A percentile compares a stretch with the other conserved stretches of the same genome.
These are phyloP conservation scores for Ziziphus jujuba DNA, from an alignment of 306 rosid species.

Conservation along the genomic window DNA sequence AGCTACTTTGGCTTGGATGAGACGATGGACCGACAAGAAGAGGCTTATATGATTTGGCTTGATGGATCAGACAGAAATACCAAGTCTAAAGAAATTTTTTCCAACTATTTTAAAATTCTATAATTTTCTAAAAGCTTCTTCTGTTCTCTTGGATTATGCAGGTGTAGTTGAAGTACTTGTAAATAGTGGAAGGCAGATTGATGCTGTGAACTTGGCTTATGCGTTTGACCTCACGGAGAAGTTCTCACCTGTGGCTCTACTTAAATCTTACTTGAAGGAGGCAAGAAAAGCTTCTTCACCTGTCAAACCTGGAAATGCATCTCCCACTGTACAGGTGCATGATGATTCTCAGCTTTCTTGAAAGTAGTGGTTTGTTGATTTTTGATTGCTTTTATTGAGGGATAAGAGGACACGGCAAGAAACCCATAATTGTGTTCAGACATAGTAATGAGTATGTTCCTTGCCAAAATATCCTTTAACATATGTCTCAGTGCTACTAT, in stretches of 20 bases:
- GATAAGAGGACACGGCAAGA: not conserved
- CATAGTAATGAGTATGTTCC: too few relatives aligned
- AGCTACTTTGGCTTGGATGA: conserved; percentile 9
- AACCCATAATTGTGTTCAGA: not conserved
- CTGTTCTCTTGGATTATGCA: conserved; percentile 40
- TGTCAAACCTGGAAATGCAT: conserved; percentile 66
- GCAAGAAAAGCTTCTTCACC: conserved; percentile 79
- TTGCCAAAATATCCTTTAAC: too few relatives aligned
- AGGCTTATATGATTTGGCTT: not conserved
- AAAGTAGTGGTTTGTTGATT: not conserved
- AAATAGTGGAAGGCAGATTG: conserved; percentile 92
- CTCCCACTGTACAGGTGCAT: conserved; percentile 78
- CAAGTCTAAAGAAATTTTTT: not conserved
- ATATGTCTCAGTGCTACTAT: too few relatives aligned
- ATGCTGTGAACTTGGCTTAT: conserved; percentile 91
- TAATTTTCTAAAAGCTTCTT: not conserved
- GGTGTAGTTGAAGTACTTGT: conserved; percentile 83
- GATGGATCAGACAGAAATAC: conserved; percentile 5
- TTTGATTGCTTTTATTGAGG: not conserved
- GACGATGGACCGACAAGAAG: not conserved
- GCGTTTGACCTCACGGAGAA: conserved; percentile 78
- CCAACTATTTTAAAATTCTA: not conserved
- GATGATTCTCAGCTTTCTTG: not conserved
- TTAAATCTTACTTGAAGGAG: conserved; percentile 88
- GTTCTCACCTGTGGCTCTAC: conserved; percentile 78